A percentile compares a stretch with the other conserved stretches of the same genome.
Evolutionary conservation across 495 filamentous ascomycete genomes (phyloP).

Genomic region (Thermochaetoides thermophila): DNA sequence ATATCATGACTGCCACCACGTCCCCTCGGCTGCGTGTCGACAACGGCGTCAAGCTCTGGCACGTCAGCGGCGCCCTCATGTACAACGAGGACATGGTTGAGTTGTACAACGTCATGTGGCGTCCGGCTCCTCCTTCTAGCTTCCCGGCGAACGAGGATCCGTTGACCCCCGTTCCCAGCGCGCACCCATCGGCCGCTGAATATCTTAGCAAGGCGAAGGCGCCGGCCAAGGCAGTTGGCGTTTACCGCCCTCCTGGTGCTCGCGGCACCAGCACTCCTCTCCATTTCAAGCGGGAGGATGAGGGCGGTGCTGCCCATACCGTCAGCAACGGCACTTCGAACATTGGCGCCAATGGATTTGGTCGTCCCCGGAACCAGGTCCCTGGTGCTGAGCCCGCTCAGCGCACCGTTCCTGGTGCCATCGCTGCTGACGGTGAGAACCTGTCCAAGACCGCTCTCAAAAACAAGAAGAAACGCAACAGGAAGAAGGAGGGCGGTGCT

Average conservation of each 20-base stretch:
- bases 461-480: constrained; percentile 98
- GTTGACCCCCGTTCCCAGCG: constrained; percentile 58
- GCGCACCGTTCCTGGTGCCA: constrained; percentile 57
- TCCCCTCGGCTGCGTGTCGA: constrained; percentile 89
- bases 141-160: constrained; percentile 55
- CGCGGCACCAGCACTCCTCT: constrained; percentile 77
- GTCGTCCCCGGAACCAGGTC: constrained; percentile 42
- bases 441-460: constrained; percentile 80
- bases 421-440: constrained; percentile 44
- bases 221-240: constrained; percentile 85
- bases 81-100: constrained; percentile 91
- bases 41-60: constrained; percentile 92
- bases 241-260: constrained; percentile 92
- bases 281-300: constrained; percentile 93
- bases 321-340: constrained; percentile 60
- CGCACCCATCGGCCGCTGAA: constrained; percentile 69
- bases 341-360: constrained; percentile 62
- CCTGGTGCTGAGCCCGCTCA: constrained; percentile 38
- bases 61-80: constrained; percentile 78
- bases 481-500: constrained; percentile 67
- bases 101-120: constrained; percentile 85
- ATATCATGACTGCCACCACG: constrained; percentile 91
- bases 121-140: constrained; percentile 48
- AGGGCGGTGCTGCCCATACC: constrained; percentile 81
- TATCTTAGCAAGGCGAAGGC: constrained; percentile 79